Conservation (phyloP, 345 rosid species). For the Populus alba region DNA sequence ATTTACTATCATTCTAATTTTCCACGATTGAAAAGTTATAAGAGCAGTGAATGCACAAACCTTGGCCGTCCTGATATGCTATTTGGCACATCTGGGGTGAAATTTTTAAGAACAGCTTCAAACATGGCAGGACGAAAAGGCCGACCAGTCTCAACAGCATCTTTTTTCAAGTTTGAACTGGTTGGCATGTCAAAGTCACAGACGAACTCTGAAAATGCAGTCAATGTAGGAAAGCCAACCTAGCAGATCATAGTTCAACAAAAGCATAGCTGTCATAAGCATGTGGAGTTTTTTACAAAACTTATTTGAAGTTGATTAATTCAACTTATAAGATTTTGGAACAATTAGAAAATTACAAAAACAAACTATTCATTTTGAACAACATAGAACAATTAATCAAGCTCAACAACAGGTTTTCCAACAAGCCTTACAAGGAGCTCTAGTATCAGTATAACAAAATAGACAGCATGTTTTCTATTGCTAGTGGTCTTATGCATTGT, state of each 20-base stretch:
- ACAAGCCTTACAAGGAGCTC: too few relatives aligned
- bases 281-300: neutral
- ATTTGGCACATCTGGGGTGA: constrained; percentile 82
- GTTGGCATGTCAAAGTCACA: constrained; percentile 54
- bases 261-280: neutral
- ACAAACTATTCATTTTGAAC: too few relatives aligned
- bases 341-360: too few relatives aligned
- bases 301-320: neutral
- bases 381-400: too few relatives aligned
- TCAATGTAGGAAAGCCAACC: constrained; percentile 74
- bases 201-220: constrained; percentile 70
- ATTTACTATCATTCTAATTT: neutral
- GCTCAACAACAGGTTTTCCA: too few relatives aligned
- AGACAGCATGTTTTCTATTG: neutral
- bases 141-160: constrained; percentile 58
- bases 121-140: constrained; percentile 83
- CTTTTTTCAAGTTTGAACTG: constrained; percentile 48
- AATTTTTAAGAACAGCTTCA: constrained; percentile 67
- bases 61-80: constrained; percentile 80
- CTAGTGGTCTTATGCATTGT: neutral
- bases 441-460: neutral
- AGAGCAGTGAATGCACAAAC: constrained; percentile 34
- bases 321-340: too few relatives aligned
- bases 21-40: neutral
- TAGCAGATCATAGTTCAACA: constrained; percentile 23